Evolutionary conservation across 139 green algal genomes (phyloP), one percentile per base, ranked within the genome.

Genomic region (Chlamydomonas sp.): DNA sequence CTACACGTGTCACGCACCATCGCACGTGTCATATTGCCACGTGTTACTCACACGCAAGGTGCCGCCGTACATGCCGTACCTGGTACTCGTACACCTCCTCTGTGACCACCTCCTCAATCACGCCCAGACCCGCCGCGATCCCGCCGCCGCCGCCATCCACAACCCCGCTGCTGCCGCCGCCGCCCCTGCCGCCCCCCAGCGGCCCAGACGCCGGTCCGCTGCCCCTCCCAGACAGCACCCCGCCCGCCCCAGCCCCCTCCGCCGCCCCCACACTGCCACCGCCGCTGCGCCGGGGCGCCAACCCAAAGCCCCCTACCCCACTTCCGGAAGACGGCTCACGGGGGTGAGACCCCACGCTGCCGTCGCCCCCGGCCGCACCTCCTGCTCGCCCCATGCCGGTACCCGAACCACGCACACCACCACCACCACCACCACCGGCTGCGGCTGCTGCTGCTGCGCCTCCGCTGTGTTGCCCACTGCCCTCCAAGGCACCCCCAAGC

Each of bases 51-150:
- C 31, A 49, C 31, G 0, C 31, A 49, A 49, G 31, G 31, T 49
- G 31, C 31, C 31, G 31, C 31, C 31, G 31, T 49, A 49, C 31
- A 49, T 49, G 31, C 31, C 31, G 31, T 49, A 92, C 88, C 92
- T 96, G 89, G 69, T 93, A 85, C 79, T 96, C 93, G 57, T 88
- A 92, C 88, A 93, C 84, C 90, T 94, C 88, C 71, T 96, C 93
- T 9, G 76, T 92, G 6, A 94, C 89, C 75, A 94, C 84, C 86
- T 95, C 92, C 18, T 91, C 91, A 8, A 85, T 85, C 9, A 80
- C 66, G 0, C 9, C 66, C 74, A 0, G 8, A 15, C 80, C 64
- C 2, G 3, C n/a, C 15, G 57, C 64, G 14, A 18, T 66, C 5
- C 77, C 60, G 9, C 63, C 59, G 49, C 72, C 63, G 77, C 60